Conservation (phyloP, 345 rosid genomes). For the Heritiera littoralis region DNA sequence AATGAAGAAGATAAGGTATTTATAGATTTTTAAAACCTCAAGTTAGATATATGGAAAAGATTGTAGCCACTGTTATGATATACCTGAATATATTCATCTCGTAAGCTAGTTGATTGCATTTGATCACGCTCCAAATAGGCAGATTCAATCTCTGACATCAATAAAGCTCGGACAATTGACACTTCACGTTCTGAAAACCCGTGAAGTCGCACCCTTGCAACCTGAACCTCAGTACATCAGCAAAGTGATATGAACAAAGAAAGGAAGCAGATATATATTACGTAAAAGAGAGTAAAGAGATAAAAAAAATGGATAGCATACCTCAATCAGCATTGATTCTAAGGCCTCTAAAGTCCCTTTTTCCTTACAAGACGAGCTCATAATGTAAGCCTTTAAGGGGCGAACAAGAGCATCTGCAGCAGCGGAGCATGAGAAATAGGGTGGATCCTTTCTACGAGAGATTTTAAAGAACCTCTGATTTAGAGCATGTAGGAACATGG, state of each 20-base stretch:
- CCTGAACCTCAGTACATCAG: constrained; percentile 42
- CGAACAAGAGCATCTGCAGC: constrained; percentile 79
- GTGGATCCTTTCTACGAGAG: constrained; percentile 80
- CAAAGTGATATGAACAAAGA: constrained; percentile 2
- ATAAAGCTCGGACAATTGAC: constrained; percentile 71
- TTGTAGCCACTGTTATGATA: background rate
- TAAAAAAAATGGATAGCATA: constrained; percentile 27
- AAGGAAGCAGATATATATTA: background rate
- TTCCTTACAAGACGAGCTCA: constrained; percentile 83
- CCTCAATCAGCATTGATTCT: constrained; percentile 92
- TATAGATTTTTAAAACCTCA: background rate
- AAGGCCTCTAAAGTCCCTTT: constrained; percentile 75
- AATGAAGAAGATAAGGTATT: background rate
- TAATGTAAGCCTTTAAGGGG: constrained; percentile 77
- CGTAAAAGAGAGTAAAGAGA: constrained; percentile 5
- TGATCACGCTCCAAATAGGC: constrained; percentile 96
- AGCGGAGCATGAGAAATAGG: constrained; percentile 87
- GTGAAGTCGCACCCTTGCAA: constrained; percentile 83
- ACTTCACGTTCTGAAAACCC: constrained; percentile 96
- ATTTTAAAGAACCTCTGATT: constrained; percentile 89
- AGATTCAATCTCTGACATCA: constrained; percentile 90
- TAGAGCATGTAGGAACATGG: constrained; percentile 85
- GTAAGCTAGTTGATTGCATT: constrained; percentile 81
- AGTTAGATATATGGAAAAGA: constrained; percentile 17
- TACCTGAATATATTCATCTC: constrained; percentile 88